Evolutionary conservation across 108 stramenopile genomes (phyloP), one percentile per base, ranked within the genome.

Genomic region (Skeletonema tropicum): DNA sequence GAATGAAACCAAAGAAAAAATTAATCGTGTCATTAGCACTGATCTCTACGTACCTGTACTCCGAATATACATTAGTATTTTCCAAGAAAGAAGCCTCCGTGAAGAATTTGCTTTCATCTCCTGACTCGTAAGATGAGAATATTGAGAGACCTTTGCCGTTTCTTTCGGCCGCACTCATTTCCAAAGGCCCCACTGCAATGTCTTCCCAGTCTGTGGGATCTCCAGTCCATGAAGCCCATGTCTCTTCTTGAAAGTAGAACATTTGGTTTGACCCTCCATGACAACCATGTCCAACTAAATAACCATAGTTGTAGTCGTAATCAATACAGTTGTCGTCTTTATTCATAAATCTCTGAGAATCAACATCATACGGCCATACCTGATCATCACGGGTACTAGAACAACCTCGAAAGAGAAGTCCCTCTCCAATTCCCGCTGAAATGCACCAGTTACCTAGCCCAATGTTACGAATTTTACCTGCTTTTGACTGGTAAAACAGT

Each of bases 21-120:
- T 39, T 0, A 39, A 39, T 39, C 38, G 11, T 12, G 11, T 39
- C 11, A 39, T 39, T 11, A 12, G 38, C 38, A 39, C 2, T 21
- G 19, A 55, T 10, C 0, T 55, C 52, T 23, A 55, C 52, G 52
- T 23, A 55, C 45, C 38, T 60, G 45, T 71, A 71, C 70, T 71
- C 59, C 29, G 41, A 58, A 45, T 45, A 71, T 31, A 42, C 58
- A 14, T 17, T 45, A 11, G 26, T 41, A 45, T 41, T 71, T 3
- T 25, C 17, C 17, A 60, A 71, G 46, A 71, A 60, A 25, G 23
- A 41, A 19, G 60, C 70, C 58, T 71, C 70, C 60, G 17, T 17
- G 26, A 60, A 71, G 31, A 17, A 32, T 30, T 71, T 71, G 19
- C 41, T 26, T n/a, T 12, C 8, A 12, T 71, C 70, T 61, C 42